phyloP scores from a whole-genome alignment of 1,139 yeast genomes.

The Arxiozyma bovina region DNA sequence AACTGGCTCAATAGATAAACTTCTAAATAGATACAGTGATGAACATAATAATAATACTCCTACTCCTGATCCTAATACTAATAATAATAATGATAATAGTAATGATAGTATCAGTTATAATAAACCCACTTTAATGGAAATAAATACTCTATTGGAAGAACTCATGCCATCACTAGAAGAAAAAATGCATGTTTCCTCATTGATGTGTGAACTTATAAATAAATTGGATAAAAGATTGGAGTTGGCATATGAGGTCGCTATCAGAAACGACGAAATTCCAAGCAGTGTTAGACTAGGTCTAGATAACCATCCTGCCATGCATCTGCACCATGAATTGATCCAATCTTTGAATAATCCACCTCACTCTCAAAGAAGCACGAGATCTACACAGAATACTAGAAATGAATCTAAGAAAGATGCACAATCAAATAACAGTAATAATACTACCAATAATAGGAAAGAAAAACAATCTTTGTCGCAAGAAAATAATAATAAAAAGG shows the following conservation, averaged over 20 bases:
- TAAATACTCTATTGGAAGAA: constrained; percentile 49
- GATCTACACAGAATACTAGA: constrained; percentile 61
- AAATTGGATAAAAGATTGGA: constrained; percentile 68
- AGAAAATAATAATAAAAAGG: background rate
- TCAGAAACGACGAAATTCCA: constrained; percentile 63
- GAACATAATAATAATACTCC: too few species aligned
- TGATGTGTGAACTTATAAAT: constrained; percentile 70
- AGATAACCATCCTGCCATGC: constrained; percentile 78
- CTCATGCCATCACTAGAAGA: constrained; percentile 91
- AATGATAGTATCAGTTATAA: constrained; percentile 28
- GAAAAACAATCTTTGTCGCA: background rate
- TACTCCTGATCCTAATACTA: too few species aligned
- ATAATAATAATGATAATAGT: constrained; percentile 26
- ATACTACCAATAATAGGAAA: constrained; percentile 33
- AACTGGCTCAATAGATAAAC: constrained; percentile 47
- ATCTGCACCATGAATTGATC: constrained; percentile 30
- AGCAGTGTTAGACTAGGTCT: constrained; percentile 56
- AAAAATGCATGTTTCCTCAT: constrained; percentile 93
- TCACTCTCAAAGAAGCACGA: constrained; percentile 21
- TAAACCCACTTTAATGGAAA: constrained; percentile 30
- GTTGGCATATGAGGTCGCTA: constrained; percentile 66
- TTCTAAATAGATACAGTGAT: too few species aligned
- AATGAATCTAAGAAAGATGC: constrained; percentile 87
- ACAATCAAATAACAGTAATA: constrained; percentile 53
- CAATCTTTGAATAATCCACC: constrained; percentile 15